Base-by-base conservation (phyloP, 176 grass and related monocot species). In the Phragmites australis region DNA sequence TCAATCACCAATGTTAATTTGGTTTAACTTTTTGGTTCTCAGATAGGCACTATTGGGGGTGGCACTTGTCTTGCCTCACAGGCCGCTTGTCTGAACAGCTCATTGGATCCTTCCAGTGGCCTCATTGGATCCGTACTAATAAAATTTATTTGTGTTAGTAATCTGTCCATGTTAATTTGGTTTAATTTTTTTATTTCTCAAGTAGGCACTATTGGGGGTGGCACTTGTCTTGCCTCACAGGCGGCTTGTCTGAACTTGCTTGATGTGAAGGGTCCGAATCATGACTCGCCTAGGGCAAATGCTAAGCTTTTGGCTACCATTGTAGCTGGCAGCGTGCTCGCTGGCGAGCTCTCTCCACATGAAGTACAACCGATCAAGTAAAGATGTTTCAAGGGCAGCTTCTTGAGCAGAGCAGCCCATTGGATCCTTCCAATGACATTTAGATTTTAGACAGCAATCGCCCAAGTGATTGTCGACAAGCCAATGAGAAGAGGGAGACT, bases 291-390 rank as follows among this genome's bases (percentile, higher is more conserved):
- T 2, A 86, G 83, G 10, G 77, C 77, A 48, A 97, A 97, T 82
- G 81, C 86, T 51, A 81, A 72, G 52, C 81, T 80, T 54, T 77
- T 97, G 29, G 90, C 93, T 63, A 85, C 83, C 68, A 80, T 97
- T 74, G 86, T 97, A 17, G 81, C 88, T 1, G 88, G 93, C 51
- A 92, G 88, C 5, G 93, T 97, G 27, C 88, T 97, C 5, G 90
- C 93, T 2, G 90, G 91, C 7, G 93, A 97, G 84, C 88, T 97
- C 9, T 97, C 91, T 30, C 91, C 91, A 91, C 75, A 97, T 93
- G 94, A 91, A 88, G 78, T 97, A 93, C 81, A 93, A 97, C 59
- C 77, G 91, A 57, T 93, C 84, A 65, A 89, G 87, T 73, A 91
- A 83, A 84, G 84, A 91, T 78, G 69, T 88, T 30, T 2, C 75